These are phyloP conservation scores for Boletus rubroflammeus DNA, from an alignment of 768 basidiomycete genomes.

Conservation along the genomic window DNA sequence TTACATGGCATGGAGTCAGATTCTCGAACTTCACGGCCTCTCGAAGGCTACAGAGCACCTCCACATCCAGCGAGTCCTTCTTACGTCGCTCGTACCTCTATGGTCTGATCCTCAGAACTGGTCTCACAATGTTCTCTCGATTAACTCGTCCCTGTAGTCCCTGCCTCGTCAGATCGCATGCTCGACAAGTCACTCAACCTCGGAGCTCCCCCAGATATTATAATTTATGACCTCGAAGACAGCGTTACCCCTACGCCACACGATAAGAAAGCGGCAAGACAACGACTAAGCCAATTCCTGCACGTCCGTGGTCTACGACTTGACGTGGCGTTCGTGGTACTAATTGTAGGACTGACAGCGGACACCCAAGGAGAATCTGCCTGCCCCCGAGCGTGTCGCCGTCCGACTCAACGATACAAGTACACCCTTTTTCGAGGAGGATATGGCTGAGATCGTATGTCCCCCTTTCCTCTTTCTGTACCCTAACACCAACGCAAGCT, in stretches of 20 bases:
- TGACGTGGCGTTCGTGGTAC: slow-evolving; percentile 1
- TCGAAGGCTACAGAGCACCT: slow-evolving; percentile 17
- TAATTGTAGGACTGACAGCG: slow-evolving; percentile 22
- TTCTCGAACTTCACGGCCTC: not conserved
- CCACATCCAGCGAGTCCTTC: slow-evolving; percentile 10
- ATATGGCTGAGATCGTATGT: slow-evolving; percentile 57
- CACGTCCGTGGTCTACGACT: slow-evolving; percentile 36
- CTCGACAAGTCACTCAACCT: slow-evolving; percentile 66
- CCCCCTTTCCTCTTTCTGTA: slow-evolving; percentile 2
- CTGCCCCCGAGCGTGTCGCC: slow-evolving; percentile 51
- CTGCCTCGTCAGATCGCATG: slow-evolving; percentile 76
- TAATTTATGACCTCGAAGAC: slow-evolving; percentile 90
- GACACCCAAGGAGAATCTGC: slow-evolving; percentile 34
- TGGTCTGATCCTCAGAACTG: slow-evolving; percentile 25
- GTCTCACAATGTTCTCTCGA: not conserved
- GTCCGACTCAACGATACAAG: slow-evolving; percentile 67
- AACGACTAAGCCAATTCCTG: slow-evolving; percentile 52
- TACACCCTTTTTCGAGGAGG: slow-evolving; percentile 63
- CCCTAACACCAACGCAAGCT: slow-evolving; percentile 1
- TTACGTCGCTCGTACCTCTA: slow-evolving; percentile 64
- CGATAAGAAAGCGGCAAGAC: slow-evolving; percentile 59
- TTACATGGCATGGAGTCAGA: not conserved
- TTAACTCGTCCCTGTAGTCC: slow-evolving; percentile 45
- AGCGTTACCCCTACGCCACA: slow-evolving; percentile 60
- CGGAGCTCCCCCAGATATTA: slow-evolving; percentile 56